A percentile compares a stretch with the other conserved stretches of the same genome.
These are phyloP conservation scores for Leccinum arenicola DNA, from an alignment of 768 basidiomycete genomes.

Conservation along the genomic window DNA sequence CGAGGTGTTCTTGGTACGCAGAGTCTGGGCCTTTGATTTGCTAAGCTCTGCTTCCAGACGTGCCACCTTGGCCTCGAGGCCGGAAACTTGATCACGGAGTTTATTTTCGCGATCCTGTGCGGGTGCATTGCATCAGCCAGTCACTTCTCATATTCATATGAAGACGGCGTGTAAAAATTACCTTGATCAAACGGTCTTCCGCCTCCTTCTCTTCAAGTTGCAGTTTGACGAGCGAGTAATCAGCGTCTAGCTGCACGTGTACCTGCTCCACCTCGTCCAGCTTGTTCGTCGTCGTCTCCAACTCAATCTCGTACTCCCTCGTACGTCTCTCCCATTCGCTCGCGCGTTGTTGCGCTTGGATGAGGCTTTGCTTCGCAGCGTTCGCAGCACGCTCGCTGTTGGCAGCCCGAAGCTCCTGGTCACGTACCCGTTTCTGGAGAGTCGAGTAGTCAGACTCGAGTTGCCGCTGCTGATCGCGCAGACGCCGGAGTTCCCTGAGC, in stretches of 20 bases:
- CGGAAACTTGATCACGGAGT: conserved; percentile 61
- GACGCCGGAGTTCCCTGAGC: conserved; percentile 61
- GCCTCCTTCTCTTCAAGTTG: conserved; percentile 78
- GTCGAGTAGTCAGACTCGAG: conserved; percentile 66
- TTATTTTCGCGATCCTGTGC: conserved; percentile 68
- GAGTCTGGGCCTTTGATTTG: conserved; percentile 36
- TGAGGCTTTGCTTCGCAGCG: conserved; percentile 59
- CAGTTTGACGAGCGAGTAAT: conserved; percentile 61
- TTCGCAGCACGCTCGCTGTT: conserved; percentile 60
- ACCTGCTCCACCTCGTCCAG: conserved; percentile 68
- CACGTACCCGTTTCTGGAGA: conserved; percentile 71
- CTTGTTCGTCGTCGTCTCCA: conserved; percentile 57
- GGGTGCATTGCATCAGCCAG: conserved; percentile 1
- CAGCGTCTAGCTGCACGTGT: conserved; percentile 64
- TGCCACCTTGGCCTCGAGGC: conserved; percentile 57
- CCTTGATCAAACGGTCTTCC: conserved; percentile 65
- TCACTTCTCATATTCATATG: neutral
- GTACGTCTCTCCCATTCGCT: conserved; percentile 80
- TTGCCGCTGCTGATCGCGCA: conserved; percentile 54
- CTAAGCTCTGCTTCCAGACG: conserved; percentile 59
- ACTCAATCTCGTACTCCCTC: conserved; percentile 62
- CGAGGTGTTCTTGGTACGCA: conserved; percentile 33
- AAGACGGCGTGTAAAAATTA: conserved; percentile 27
- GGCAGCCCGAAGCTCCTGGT: conserved; percentile 59
- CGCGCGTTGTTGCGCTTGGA: conserved; percentile 74